Base-by-base conservation (phyloP, 1,284 basidiomycete species). In the Ustilago crameri region DNA sequence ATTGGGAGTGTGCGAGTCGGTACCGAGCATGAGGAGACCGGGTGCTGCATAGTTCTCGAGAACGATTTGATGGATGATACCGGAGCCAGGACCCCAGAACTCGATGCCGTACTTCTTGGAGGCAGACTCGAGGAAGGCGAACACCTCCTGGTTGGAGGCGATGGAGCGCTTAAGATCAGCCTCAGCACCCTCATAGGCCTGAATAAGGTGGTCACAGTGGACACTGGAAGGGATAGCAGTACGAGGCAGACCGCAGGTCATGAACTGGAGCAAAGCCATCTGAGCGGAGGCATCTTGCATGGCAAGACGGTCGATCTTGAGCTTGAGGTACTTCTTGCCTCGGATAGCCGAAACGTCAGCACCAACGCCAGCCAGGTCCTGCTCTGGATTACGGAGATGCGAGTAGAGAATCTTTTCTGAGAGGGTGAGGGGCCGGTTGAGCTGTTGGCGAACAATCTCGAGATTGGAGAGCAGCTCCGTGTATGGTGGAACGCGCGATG, bases 211-310 rank as follows among this genome's bases (percentile, higher is more conserved):
- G 84, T 99, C 96, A 81, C 96, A 98, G 84, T 99, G 96, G 41
- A 89, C 87, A 70, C 84, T 96, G 88, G 86, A 91, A 87, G 96
- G 95, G 9, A 98, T 95, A 27, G 93, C 92, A 76, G 90, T 92
- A 67, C 88, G 88, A 23, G 89, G 85, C 55, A 98, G 88, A 34
- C 93, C 93, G 64, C 95, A 96, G 59, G 95, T 97, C 93, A 98
- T 98, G 85, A 98, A 99, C 85, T 99, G 96, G 56, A 99, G 85
- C 58, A 96, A 91, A 40, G 96, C 96, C 96, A 99, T 99, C 91
- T 99, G 96, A 44, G 96, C 96, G 37, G 93, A 96, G 30, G 96
- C 96, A 88, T 98, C 96, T 84, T 98, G 96, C 93, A 98, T 97
- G 32, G 96, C 96, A 23, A 98, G 94, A 70, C 96, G 87, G 84